Conservation (phyloP, 1,139 yeast genomes). For the Pichia sp. region DNA sequence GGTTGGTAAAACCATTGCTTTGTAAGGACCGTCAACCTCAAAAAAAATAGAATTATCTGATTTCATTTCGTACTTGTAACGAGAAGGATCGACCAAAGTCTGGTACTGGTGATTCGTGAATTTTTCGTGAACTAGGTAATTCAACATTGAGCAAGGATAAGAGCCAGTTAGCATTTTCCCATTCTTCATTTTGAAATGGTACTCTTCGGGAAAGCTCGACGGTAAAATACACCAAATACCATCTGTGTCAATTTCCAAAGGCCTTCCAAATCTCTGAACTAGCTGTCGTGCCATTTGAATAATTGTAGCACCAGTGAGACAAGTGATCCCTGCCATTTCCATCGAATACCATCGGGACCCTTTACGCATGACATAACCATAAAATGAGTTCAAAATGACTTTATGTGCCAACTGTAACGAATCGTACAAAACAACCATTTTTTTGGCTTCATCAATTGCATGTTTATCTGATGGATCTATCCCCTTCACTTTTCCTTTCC, state of each 20-base stretch:
- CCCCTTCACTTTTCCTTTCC: slow-evolving; percentile 77
- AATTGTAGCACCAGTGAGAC: slow-evolving; percentile 95
- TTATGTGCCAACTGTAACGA: slow-evolving; percentile 96
- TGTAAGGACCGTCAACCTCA: slow-evolving; percentile 98
- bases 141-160: slow-evolving; percentile 95
- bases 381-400: slow-evolving; percentile 92
- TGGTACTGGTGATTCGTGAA: slow-evolving; percentile 96
- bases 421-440: slow-evolving; percentile 91
- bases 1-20: slow-evolving; percentile 95
- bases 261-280: slow-evolving; percentile 94
- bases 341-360: slow-evolving; percentile 99
- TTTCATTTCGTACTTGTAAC: slow-evolving; percentile 65
- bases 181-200: slow-evolving; percentile 60
- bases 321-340: slow-evolving; percentile 99
- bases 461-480: slow-evolving; percentile 53
- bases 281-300: slow-evolving; percentile 93
- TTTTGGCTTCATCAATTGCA: slow-evolving; percentile 77
- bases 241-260: slow-evolving; percentile 94
- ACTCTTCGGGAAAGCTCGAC: slow-evolving; percentile 87
- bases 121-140: slow-evolving; percentile 82
- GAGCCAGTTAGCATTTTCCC: slow-evolving; percentile 79
- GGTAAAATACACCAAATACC: slow-evolving; percentile 99
- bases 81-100: slow-evolving; percentile 67
- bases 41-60: slow-evolving; percentile 95
- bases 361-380: slow-evolving; percentile 98